Percentiles rank a stretch among this genome's conserved stretches.
These are phyloP conservation scores for Chloranthus sessilifolius DNA, from an alignment of 164 flowering plant species.

Conservation along the genomic window DNA sequence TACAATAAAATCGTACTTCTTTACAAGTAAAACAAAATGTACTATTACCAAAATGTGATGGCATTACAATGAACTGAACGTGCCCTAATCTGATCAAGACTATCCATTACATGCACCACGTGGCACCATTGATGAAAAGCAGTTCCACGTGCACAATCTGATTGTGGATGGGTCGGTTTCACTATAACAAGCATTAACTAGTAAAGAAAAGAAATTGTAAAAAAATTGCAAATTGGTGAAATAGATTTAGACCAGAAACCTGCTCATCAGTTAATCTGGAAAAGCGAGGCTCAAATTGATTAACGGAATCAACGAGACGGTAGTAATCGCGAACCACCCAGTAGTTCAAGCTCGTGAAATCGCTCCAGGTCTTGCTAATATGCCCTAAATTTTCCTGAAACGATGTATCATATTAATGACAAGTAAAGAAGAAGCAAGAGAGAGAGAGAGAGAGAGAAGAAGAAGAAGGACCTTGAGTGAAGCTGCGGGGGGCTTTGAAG, in stretches of 20 bases:
- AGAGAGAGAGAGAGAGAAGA: not conserved
- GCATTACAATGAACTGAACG: too few species aligned
- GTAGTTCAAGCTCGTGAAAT: constrained; percentile 53
- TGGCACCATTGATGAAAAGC: too few species aligned
- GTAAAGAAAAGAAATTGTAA: not conserved
- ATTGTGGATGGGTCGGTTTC: too few species aligned
- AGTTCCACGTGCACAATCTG: too few species aligned
- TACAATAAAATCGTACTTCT: too few species aligned
- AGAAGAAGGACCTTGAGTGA: constrained; percentile 13
- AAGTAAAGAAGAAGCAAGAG: not conserved
- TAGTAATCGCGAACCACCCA: constrained; percentile 91
- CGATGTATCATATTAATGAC: not conserved
- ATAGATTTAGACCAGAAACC: constrained; percentile 32
- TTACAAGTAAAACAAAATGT: too few species aligned
- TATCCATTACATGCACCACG: too few species aligned
- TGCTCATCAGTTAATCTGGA: constrained; percentile 67
- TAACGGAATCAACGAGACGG: constrained; percentile 71
- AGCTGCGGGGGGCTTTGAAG: constrained; percentile 7
- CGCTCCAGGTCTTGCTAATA: constrained; percentile 39
- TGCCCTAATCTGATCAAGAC: too few species aligned
- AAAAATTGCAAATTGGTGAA: not conserved
- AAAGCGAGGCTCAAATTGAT: constrained; percentile 55
- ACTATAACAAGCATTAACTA: constrained; percentile 3
- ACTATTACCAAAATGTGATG: too few species aligned
- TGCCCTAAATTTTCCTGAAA: constrained; percentile 38